Percentiles rank a stretch among this genome's conserved stretches.
These are phyloP conservation scores for Aegilops tauschii DNA, from an alignment of 176 grass and related monocot genomes.

Conservation along the genomic window DNA sequence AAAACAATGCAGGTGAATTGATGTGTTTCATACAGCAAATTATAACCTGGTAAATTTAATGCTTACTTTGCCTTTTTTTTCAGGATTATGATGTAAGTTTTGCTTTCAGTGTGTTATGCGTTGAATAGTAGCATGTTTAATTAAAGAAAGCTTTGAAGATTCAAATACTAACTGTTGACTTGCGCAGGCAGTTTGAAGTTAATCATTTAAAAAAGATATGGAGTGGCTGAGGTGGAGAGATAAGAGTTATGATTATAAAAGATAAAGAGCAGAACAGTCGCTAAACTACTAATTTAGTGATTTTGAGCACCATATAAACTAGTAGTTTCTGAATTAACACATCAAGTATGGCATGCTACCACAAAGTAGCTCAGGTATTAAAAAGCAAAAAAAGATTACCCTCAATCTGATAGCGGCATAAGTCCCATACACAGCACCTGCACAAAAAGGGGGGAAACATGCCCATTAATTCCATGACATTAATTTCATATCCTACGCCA, in stretches of 20 bases:
- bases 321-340: background rate
- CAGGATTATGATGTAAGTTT: background rate
- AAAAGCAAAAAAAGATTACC: constrained; percentile 28
- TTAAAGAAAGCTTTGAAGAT: background rate
- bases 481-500: background rate
- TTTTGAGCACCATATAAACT: background rate
- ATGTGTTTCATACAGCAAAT: background rate
- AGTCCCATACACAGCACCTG: constrained; percentile 96
- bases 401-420: constrained; percentile 90
- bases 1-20: background rate
- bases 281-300: background rate
- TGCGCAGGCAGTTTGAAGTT: background rate
- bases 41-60: background rate
- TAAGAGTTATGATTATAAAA: background rate
- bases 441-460: background rate
- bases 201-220: background rate
- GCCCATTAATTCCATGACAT: background rate
- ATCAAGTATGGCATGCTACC: background rate
- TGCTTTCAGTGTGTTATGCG: background rate
- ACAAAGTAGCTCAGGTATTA: background rate
- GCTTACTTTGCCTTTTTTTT: background rate
- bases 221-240: background rate
- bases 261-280: background rate
- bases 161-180: background rate
- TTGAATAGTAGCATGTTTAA: background rate